A percentile compares a stretch with the other conserved stretches of the same genome.
Conservation (phyloP, 495 filamentous ascomycete genomes). For the Penicillium riverlandense region DNA sequence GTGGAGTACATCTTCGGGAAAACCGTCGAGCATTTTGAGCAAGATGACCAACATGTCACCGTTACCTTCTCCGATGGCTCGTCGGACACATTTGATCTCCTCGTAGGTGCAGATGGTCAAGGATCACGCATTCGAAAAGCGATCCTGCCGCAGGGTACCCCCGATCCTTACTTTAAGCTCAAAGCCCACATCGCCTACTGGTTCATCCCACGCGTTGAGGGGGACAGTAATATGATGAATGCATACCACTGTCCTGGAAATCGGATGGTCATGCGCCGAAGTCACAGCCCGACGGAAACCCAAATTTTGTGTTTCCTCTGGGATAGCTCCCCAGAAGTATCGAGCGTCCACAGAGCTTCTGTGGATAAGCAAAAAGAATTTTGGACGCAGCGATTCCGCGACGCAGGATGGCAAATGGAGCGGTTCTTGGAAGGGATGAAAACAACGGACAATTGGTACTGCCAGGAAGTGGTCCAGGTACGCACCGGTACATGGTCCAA, state of each 20-base stretch:
- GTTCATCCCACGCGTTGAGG: conserved; percentile 26
- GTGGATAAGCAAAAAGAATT: conserved; percentile 21
- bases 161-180: conserved; percentile 11
- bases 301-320: conserved; percentile 17
- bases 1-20: conserved; percentile 33
- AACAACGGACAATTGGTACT: conserved; percentile 42
- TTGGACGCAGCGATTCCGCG: conserved; percentile 23
- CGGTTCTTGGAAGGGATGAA: conserved; percentile 36
- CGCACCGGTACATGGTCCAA: conserved; percentile 35
- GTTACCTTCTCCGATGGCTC: conserved; percentile 33
- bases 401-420: conserved; percentile 38
- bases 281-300: conserved; percentile 10
- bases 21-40: conserved; percentile 14
- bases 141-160: conserved; percentile 20
- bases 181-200: conserved; percentile 35
- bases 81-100: conserved; percentile 34
- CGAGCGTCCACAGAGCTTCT: conserved; percentile 5
- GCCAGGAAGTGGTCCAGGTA: conserved; percentile 32
- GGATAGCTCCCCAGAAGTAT: conserved; percentile 11
- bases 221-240: conserved; percentile 19
- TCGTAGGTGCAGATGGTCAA: conserved; percentile 45
- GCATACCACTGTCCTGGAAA: conserved; percentile 13
- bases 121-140: conserved; percentile 31
- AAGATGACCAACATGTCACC: conserved; percentile 19
- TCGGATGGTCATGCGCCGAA: conserved; percentile 19